Evolutionary conservation across 176 grass and related monocot genomes (phyloP).

Genomic region (Chloris gayana): DNA sequence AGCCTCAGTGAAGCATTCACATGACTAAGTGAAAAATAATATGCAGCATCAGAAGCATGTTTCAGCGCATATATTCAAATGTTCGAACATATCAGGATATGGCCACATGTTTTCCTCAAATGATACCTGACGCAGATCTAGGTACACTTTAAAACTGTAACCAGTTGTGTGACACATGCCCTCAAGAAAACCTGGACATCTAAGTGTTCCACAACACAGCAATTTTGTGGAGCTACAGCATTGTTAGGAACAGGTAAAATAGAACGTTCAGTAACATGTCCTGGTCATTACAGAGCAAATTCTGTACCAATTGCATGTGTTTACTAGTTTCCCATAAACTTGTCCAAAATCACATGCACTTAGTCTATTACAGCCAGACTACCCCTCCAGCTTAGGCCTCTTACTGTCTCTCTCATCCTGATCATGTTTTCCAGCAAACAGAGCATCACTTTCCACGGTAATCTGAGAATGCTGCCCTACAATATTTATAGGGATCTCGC

Average conservation of each 20-base stretch:
- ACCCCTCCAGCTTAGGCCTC: constrained; percentile 19
- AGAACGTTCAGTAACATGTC: constrained; percentile 11
- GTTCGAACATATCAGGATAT: constrained; percentile 19
- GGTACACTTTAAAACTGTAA: constrained; percentile 12
- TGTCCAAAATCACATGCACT: constrained; percentile 3
- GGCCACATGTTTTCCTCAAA: constrained; percentile 9
- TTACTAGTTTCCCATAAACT: background rate
- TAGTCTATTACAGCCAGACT: background rate
- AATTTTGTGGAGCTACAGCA: background rate
- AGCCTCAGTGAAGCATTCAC: constrained; percentile 1
- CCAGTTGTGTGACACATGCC: constrained; percentile 3
- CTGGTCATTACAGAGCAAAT: background rate
- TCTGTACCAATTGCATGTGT: background rate
- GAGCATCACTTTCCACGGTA: background rate
- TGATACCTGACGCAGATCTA: background rate
- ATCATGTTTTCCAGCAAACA: constrained; percentile 27
- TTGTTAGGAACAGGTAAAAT: background rate
- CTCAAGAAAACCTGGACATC: constrained; percentile 13
- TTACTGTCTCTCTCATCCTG: constrained; percentile 36
- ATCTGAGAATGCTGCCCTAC: constrained; percentile 22
- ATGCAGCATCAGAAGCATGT: constrained; percentile 2
- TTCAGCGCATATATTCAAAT: constrained; percentile 18
- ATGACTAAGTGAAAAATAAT: background rate
- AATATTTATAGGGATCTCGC: constrained; percentile 40
- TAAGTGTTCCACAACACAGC: background rate